phyloP scores from a whole-genome alignment of 495 filamentous ascomycete genomes.

The Daldinia childiae region DNA sequence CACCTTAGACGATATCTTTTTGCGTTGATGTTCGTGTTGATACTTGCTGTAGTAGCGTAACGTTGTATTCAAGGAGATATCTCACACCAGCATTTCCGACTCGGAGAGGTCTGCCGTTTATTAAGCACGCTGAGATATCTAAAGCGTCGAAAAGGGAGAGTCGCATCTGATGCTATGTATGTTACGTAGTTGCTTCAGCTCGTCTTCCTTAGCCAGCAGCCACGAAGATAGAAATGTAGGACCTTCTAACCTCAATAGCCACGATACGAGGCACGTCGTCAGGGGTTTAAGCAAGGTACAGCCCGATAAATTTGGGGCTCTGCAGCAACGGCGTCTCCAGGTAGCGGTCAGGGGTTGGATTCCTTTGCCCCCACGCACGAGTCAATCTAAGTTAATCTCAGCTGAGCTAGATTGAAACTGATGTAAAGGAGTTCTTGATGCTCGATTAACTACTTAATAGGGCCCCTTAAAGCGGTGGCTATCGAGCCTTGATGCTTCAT shows the following conservation, averaged over 20 bases:
- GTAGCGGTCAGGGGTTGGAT: conserved; percentile 18
- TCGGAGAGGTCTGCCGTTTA: conserved; percentile 25
- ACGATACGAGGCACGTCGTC: conserved; percentile 32
- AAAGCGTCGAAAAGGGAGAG: conserved; percentile 12
- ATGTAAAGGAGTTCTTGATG: conserved; percentile 8
- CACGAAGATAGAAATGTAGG: conserved; percentile 5
- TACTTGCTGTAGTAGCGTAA: conserved; percentile 22
- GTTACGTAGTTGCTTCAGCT: conserved; percentile 25
- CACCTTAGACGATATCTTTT: background rate
- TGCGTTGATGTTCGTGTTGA: conserved; percentile 1
- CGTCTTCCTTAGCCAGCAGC: conserved; percentile 1
- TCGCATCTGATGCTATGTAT: conserved; percentile 1
- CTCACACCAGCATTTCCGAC: conserved; percentile 4
- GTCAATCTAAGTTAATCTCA: conserved; percentile 17
- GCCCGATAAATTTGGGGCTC: conserved; percentile 34
- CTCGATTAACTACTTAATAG: background rate
- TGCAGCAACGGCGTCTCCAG: conserved; percentile 14
- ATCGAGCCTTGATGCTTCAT: background rate
- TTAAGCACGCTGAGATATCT: conserved; percentile 26
- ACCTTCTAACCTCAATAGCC: conserved; percentile 12
- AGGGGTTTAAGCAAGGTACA: conserved; percentile 26
- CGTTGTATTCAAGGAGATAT: conserved; percentile 18
- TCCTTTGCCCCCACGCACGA: conserved; percentile 27
- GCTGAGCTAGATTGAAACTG: conserved; percentile 13
- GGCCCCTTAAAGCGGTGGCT: background rate